phyloP scores from a whole-genome alignment of 441 rosid species.

The Croton setiger region DNA sequence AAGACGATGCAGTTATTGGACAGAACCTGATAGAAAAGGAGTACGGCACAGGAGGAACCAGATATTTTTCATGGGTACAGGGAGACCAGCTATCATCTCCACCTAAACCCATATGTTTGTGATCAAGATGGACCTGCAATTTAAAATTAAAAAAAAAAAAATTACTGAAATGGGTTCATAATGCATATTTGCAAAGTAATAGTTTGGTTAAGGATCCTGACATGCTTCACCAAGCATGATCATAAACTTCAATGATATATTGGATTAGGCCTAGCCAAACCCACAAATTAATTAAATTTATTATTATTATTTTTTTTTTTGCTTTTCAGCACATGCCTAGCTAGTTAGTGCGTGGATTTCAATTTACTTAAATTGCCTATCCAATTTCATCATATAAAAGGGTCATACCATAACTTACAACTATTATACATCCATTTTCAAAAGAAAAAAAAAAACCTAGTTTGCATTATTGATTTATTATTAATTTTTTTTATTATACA shows the following conservation, averaged over 20 bases:
- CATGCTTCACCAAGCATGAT: neutral
- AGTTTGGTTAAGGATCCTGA: no score
- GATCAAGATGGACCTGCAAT: conserved; percentile 92
- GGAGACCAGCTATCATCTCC: conserved; percentile 99
- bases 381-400: neutral
- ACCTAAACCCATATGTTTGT: conserved; percentile 93
- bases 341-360: no score
- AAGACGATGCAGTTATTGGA: conserved; percentile 55
- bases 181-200: neutral
- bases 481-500: no score
- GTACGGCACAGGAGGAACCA: conserved; percentile 72
- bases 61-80: conserved; percentile 64
- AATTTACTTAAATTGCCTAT: conserved; percentile 15
- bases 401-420: no score
- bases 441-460: no score
- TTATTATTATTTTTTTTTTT: no score
- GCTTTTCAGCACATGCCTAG: no score
- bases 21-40: conserved; percentile 68
- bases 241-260: no score
- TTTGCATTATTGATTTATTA: no score
- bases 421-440: no score
- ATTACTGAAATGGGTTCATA: neutral
- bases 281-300: no score
- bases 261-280: no score
- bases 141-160: conserved; percentile 7